Conservation (phyloP, 148 eudicot species). For the Vaccinium macrocarpon region DNA sequence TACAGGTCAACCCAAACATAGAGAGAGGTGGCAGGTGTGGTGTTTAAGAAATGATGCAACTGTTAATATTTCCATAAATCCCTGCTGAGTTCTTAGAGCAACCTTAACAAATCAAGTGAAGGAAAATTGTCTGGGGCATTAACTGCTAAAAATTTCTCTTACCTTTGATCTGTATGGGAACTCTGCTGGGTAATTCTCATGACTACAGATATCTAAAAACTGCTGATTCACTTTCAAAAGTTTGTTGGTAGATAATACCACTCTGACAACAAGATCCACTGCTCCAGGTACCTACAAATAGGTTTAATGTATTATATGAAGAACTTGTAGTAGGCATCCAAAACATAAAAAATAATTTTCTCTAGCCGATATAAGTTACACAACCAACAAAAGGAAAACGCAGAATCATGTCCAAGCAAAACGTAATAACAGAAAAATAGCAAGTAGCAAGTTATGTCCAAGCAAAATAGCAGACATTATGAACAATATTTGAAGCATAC, state of each 20-base stretch:
- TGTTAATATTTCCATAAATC: background rate
- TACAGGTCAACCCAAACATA: background rate
- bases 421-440: background rate
- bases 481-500: constrained; percentile 33
- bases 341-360: background rate
- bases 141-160: constrained; percentile 16
- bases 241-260: constrained; percentile 74
- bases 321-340: background rate
- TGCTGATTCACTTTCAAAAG: constrained; percentile 73
- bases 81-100: background rate
- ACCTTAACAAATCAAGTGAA: constrained; percentile 1
- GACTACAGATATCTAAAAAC: constrained; percentile 63
- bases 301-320: constrained; percentile 8
- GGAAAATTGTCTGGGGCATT: background rate
- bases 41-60: background rate
- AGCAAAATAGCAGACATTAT: background rate
- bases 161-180: constrained; percentile 85
- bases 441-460: background rate
- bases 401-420: background rate
- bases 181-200: constrained; percentile 67
- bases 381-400: background rate
- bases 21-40: background rate
- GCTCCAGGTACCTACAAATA: constrained; percentile 62
- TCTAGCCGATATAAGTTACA: background rate
- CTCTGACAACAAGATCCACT: constrained; percentile 68